Conservation (phyloP, 2,329 filamentous ascomycete species). For the Cadophora sp. region DNA sequence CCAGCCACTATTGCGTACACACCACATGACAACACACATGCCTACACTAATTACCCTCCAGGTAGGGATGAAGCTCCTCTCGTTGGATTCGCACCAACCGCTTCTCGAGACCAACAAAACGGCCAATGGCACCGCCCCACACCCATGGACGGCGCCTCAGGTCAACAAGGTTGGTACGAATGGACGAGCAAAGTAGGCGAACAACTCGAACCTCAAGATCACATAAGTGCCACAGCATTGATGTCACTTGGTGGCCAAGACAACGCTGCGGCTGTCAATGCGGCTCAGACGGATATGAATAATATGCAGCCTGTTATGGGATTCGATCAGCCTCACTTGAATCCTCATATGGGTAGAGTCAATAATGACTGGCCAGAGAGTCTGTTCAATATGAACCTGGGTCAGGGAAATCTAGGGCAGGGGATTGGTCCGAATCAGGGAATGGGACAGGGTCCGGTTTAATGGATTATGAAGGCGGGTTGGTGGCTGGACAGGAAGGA, state of each 20-base stretch:
- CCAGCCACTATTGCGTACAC: conserved; percentile 35
- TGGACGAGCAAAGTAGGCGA: conserved; percentile 42
- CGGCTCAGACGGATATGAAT: conserved; percentile 19
- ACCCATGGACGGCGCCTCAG: conserved; percentile 28
- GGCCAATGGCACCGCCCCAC: conserved; percentile 34
- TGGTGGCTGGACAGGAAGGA: too few species aligned
- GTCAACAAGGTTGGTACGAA: conserved; percentile 44
- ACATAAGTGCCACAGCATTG: conserved; percentile 43
- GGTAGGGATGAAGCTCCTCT: conserved; percentile 37
- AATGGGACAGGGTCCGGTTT: too few species aligned
- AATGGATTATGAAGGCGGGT: too few species aligned
- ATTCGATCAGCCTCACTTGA: neutral
- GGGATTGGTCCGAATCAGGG: neutral
- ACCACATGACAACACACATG: conserved; percentile 33
- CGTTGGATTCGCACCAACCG: conserved; percentile 39
- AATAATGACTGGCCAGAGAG: neutral
- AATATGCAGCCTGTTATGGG: neutral
- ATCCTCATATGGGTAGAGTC: neutral
- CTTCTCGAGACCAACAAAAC: conserved; percentile 45
- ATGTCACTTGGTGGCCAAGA: conserved; percentile 43
- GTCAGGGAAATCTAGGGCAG: neutral
- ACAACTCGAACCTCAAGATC: conserved; percentile 44
- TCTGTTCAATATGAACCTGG: neutral
- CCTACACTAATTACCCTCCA: conserved; percentile 32
- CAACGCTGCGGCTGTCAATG: conserved; percentile 12